These are phyloP conservation scores for Thelonectria olida DNA, from an alignment of 2,329 filamentous ascomycete genomes.

Conservation along the genomic window DNA sequence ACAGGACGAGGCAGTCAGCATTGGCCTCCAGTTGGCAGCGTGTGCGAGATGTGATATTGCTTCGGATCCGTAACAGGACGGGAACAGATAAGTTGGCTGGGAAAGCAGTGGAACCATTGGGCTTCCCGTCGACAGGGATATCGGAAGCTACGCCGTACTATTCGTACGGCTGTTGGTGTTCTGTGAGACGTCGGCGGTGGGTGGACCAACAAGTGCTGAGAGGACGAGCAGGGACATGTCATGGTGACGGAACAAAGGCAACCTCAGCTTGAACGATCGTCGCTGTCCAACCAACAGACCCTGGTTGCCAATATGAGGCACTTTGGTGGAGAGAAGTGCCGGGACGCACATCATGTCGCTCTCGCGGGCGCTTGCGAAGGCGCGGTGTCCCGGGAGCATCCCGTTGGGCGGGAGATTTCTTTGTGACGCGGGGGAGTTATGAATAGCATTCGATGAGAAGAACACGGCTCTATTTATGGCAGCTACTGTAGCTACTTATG, in stretches of 20 bases:
- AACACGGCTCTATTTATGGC: too few relatives aligned
- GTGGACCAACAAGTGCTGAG: not conserved
- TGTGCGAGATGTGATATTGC: not conserved
- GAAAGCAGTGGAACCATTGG: constrained; percentile 15
- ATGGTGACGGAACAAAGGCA: constrained; percentile 3
- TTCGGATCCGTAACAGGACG: constrained; percentile 7
- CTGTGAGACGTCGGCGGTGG: not conserved
- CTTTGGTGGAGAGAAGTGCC: constrained; percentile 20
- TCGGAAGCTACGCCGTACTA: too few relatives aligned
- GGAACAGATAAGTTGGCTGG: not conserved
- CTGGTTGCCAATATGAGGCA: constrained; percentile 28
- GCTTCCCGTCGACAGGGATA: too few relatives aligned
- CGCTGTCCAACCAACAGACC: constrained; percentile 28
- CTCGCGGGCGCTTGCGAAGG: too few relatives aligned
- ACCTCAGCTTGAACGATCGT: constrained; percentile 17
- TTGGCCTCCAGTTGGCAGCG: not conserved
- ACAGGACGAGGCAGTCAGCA: not conserved
- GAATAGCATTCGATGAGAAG: too few relatives aligned
- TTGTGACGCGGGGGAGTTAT: too few relatives aligned
- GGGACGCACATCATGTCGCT: constrained; percentile 24
- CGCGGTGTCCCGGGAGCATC: too few relatives aligned
- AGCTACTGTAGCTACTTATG: too few relatives aligned
- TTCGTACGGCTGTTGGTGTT: too few relatives aligned
- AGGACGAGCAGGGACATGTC: not conserved
- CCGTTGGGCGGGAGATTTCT: too few relatives aligned